Conservation (phyloP, 768 basidiomycete genomes). For the Mycena crocata region DNA sequence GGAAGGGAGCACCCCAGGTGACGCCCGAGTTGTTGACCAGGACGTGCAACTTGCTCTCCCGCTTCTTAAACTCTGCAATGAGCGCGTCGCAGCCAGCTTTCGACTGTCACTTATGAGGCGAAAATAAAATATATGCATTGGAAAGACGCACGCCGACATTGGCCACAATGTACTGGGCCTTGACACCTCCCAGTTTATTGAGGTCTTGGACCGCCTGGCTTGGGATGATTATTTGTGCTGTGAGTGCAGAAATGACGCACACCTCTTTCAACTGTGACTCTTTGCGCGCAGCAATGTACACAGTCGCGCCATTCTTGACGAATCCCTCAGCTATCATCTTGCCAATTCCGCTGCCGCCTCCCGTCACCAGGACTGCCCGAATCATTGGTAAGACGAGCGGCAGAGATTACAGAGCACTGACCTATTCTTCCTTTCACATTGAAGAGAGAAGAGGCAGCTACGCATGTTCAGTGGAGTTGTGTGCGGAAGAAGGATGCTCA, state of each 20-base stretch:
- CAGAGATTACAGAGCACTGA: slow-evolving; percentile 34
- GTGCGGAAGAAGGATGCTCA: background rate
- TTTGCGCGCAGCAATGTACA: slow-evolving; percentile 88
- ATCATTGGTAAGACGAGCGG: background rate
- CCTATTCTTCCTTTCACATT: slow-evolving; percentile 78
- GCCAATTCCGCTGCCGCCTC: slow-evolving; percentile 87
- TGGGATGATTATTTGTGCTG: background rate
- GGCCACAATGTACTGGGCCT: slow-evolving; percentile 29
- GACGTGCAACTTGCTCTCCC: slow-evolving; percentile 66
- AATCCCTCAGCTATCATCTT: slow-evolving; percentile 87
- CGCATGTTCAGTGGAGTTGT: background rate
- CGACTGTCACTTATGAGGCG: slow-evolving; percentile 59
- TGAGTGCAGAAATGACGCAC: slow-evolving; percentile 27
- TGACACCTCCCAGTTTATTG: slow-evolving; percentile 22
- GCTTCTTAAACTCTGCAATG: slow-evolving; percentile 58
- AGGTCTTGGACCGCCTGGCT: slow-evolving; percentile 17
- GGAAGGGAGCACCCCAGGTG: slow-evolving; percentile 62
- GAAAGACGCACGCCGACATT: slow-evolving; percentile 50
- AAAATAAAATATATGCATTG: slow-evolving; percentile 56
- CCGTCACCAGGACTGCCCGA: slow-evolving; percentile 76
- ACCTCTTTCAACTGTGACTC: slow-evolving; percentile 83
- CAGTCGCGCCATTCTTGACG: slow-evolving; percentile 87
- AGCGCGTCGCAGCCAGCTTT: slow-evolving; percentile 49
- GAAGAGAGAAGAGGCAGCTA: slow-evolving; percentile 58
- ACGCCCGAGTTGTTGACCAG: slow-evolving; percentile 76